phyloP scores from a whole-genome alignment of 2,329 filamentous ascomycete genomes.

The Arthrobotrys entomopaga region DNA sequence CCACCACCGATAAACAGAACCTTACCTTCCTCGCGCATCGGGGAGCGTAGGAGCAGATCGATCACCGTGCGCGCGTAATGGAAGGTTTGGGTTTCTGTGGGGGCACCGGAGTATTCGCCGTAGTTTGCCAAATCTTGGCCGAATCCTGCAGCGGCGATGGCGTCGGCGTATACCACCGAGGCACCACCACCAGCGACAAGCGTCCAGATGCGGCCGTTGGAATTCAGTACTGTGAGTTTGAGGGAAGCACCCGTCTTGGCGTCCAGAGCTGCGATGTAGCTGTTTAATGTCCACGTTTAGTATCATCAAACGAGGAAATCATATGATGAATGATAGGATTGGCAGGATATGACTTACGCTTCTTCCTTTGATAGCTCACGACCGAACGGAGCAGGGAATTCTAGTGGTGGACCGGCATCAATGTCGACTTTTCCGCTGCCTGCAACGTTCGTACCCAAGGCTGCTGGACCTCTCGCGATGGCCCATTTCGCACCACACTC shows the following conservation, averaged over 20 bases:
- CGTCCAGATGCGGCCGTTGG: slow-evolving; percentile 93
- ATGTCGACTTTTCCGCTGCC: slow-evolving; percentile 83
- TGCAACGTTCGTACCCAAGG: slow-evolving; percentile 81
- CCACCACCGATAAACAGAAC: slow-evolving; percentile 99
- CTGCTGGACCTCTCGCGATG: slow-evolving; percentile 87
- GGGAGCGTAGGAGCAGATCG: slow-evolving; percentile 95
- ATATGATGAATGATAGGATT: no score
- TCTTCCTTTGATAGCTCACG: slow-evolving; percentile 99
- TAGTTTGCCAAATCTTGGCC: slow-evolving; percentile 98
- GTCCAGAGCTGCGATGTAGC: slow-evolving; percentile 96
- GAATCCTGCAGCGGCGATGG: slow-evolving; percentile 95
- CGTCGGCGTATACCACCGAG: slow-evolving; percentile 98
- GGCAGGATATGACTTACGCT: slow-evolving; percentile 68
- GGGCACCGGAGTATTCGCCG: slow-evolving; percentile 98
- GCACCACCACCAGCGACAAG: slow-evolving; percentile 99
- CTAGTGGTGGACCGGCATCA: slow-evolving; percentile 96
- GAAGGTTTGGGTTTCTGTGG: slow-evolving; percentile 98
- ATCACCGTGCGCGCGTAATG: slow-evolving; percentile 98
- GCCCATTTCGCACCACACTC: slow-evolving; percentile 99
- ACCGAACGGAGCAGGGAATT: slow-evolving; percentile 98
- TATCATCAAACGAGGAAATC: background rate
- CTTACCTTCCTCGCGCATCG: slow-evolving; percentile 87
- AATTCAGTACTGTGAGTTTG: slow-evolving; percentile 96
- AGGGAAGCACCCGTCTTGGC: slow-evolving; percentile 99
- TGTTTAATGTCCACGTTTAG: slow-evolving; percentile 15